phyloP scores from a whole-genome alignment of 208 protist genomes.

The Leptomonas pyrrhocoris region DNA sequence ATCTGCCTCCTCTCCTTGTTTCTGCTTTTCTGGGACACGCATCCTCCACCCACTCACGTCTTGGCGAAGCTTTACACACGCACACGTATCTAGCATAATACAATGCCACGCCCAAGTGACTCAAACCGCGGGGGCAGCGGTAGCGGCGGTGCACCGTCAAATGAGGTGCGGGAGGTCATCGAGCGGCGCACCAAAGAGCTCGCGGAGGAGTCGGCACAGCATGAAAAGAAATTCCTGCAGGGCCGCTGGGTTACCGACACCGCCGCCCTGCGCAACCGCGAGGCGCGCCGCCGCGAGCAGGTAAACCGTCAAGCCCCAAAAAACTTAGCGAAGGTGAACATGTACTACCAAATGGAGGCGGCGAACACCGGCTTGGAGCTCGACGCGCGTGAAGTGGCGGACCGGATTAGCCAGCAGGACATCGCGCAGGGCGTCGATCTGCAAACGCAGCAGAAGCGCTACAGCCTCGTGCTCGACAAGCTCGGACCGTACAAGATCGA shows the following conservation, averaged over 20 bases:
- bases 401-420: constrained; percentile 92
- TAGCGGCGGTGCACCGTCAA: constrained; percentile 39
- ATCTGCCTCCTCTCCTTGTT: too few relatives aligned
- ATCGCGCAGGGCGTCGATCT: constrained; percentile 92
- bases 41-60: too few relatives aligned
- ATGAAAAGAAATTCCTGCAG: constrained; percentile 69
- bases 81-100: too few relatives aligned
- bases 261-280: constrained; percentile 62
- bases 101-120: constrained; percentile 7
- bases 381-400: constrained; percentile 91
- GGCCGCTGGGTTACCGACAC: constrained; percentile 85
- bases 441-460: constrained; percentile 93
- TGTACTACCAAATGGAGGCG: constrained; percentile 71
- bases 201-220: constrained; percentile 24
- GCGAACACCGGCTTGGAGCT: constrained; percentile 74
- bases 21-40: too few relatives aligned
- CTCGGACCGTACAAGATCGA: constrained; percentile 95
- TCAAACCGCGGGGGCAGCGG: constrained; percentile 5
- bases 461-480: constrained; percentile 92
- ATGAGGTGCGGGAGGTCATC: constrained; percentile 65
- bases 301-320: constrained; percentile 69
- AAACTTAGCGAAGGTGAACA: constrained; percentile 62
- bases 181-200: constrained; percentile 58
- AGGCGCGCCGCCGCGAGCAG: constrained; percentile 53
- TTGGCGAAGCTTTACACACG: too few relatives aligned